These are phyloP conservation scores for Saxophila tyrrhenica DNA, from an alignment of 495 filamentous ascomycete species.

Conservation along the genomic window DNA sequence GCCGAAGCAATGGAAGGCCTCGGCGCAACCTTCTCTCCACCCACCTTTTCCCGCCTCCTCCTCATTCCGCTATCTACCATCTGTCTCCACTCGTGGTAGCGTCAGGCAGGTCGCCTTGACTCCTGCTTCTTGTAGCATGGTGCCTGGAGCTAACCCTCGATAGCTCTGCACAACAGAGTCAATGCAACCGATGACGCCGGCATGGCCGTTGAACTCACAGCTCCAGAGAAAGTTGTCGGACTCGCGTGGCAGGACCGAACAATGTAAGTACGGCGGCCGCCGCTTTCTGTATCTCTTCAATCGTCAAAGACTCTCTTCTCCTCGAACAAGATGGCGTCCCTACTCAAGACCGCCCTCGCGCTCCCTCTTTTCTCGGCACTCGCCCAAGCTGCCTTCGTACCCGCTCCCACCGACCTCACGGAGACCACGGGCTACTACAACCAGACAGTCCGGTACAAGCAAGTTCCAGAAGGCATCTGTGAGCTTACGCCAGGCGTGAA, in stretches of 20 bases:
- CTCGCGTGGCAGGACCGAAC: not conserved
- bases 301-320: not conserved
- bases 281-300: not conserved
- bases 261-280: not conserved
- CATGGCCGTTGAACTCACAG: too few species aligned
- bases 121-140: not conserved
- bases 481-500: conserved; percentile 54
- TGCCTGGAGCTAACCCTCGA: not conserved
- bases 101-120: not conserved
- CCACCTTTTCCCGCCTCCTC: too few species aligned
- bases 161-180: too few species aligned
- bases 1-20: too few species aligned
- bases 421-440: conserved; percentile 40
- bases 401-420: conserved; percentile 44
- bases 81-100: too few species aligned
- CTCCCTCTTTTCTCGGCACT: not conserved
- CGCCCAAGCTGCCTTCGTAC: conserved; percentile 34
- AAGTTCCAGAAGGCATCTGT: conserved; percentile 52
- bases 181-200: too few species aligned
- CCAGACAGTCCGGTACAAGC: conserved; percentile 44
- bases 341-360: not conserved
- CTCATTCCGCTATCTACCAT: too few species aligned
- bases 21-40: too few species aligned
- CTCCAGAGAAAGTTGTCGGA: too few species aligned
- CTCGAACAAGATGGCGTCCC: not conserved